Base-by-base conservation (phyloP, 176 grass and related monocot species). In the Hyparrhenia diplandra region DNA sequence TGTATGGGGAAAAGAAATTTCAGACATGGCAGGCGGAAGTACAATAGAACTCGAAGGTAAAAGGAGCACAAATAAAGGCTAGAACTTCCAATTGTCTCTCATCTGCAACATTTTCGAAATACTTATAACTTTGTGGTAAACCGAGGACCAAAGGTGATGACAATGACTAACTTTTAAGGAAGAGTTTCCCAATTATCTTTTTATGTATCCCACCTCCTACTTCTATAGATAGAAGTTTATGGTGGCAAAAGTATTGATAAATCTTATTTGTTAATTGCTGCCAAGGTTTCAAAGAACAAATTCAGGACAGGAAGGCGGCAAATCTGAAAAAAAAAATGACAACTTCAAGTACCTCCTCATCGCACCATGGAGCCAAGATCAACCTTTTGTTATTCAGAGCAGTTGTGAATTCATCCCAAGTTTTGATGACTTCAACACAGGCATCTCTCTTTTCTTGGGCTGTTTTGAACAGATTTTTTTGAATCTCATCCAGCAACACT, bases 371-470 rank as follows among this genome's bases (percentile, higher is more conserved):
- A 77, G 92, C 92, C 87, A 94, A 77, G 39, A 94, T 91, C 84
- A 94, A n/a, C 20, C 76, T 94, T 85, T 89, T 94, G 54, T 87
- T 76, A 66, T 89, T 87, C 20, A 94, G 81, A 60, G 92, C 84
- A 17, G 64, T 34, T n/a, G 78, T 72, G 81, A 94, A 94, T 89
- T 98, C 92, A 91, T 91, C 88, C 95, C 95, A 95, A 8, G 90
- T 98, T 35, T 75, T 80, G 37, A 95, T 77, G n/a, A 88, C 77
- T 88, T 84, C 63, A 81, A 95, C 80, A 55, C 90, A 95, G 10
- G 87, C 90, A 77, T 95, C 92, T 91, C 88, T 98, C 85, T 90
- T 98, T 67, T 93, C 69, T 82, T 89, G 95, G 6, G 96, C 92
- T 36, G 86, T 83, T 74, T 91, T 92, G n/a, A 91, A 93, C 52